Evolutionary conservation across 2,329 filamentous ascomycete genomes (phyloP), one percentile per base, ranked within the genome.

Genomic region (Calonectria henricotiae): DNA sequence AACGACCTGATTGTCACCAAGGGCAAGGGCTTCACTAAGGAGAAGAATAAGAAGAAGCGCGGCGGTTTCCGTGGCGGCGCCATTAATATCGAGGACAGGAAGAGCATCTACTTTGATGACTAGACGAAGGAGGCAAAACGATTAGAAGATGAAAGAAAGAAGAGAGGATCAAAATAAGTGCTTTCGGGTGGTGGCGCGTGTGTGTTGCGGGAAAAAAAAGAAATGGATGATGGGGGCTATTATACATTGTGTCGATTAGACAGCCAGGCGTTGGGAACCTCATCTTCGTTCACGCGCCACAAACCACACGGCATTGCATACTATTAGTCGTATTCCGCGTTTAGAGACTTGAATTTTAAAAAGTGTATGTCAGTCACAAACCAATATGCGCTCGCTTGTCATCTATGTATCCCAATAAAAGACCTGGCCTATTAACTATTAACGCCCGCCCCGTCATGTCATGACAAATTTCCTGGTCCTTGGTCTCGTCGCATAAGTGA

Each of bases 11-110:
- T 95, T 60, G 89, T 98, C 44, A 98, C 96, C 37, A 94, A 93
- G 81, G 96, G 96, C 78, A 98, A 98, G 86, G 95, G 94, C 4
- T 99, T 99, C 85, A 98, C 96, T 70, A 99, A 99, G 87, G 96
- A 98, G 87, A 99, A 99, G 91, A 99, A 99, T 85, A 99, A 99
- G 88, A 96, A 95, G 89, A 95, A 95, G 88, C 89, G 91, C 77
- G 96, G 96, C 62, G 94, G 92, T 75, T 99, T 98, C 87, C 91
- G 93, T 58, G 96, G 96, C 51, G 96, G 96, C 7, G 84, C 89
- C 63, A 97, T 99, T 78, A 95, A 99, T 80, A 93, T 96, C 64
- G 84, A 88, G 15, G 91, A 92, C 23, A 92, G 93, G 74, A 95
- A 96, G 84, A 93, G 94, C 69, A 93, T 98, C 85, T 98, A 97